A percentile compares a stretch with the other conserved stretches of the same genome.
Evolutionary conservation across 345 rosid genomes (phyloP).

Genomic region (Rhizophora apiculata): DNA sequence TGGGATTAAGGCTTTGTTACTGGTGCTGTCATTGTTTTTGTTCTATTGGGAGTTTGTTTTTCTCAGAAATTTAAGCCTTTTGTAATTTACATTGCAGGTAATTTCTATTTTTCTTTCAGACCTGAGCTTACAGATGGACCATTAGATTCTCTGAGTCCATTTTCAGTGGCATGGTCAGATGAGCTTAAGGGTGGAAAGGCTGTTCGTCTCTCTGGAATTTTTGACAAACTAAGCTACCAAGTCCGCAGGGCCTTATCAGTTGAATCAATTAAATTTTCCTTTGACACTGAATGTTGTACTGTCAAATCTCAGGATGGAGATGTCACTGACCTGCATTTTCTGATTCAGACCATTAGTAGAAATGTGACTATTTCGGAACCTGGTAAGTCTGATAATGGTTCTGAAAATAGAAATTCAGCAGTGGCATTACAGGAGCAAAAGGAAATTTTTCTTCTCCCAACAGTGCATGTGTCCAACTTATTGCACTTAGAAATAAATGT

Average conservation of each 20-base stretch:
- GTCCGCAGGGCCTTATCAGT: conserved; percentile 65
- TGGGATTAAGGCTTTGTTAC: too few species aligned
- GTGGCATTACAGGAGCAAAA: conserved; percentile 73
- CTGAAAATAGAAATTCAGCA: conserved; percentile 39
- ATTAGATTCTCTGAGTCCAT: conserved; percentile 35
- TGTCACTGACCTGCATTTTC: conserved; percentile 62
- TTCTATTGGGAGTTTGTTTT: background rate
- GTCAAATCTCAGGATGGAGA: conserved; percentile 47
- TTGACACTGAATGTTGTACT: conserved; percentile 64
- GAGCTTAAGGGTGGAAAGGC: conserved; percentile 91
- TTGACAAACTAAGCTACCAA: conserved; percentile 74
- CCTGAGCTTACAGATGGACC: conserved; percentile 56
- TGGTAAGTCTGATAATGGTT: conserved; percentile 42
- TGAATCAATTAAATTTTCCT: conserved; percentile 54
- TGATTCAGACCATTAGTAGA: conserved; percentile 67
- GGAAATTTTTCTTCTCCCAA: conserved; percentile 88
- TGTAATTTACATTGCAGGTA: conserved; percentile 54
- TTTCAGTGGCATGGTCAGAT: conserved; percentile 78
- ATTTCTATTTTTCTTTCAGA: conserved; percentile 84
- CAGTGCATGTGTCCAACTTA: conserved; percentile 72
- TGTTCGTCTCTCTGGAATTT: conserved; percentile 73
- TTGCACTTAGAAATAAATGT: conserved; percentile 66
- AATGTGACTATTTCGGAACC: conserved; percentile 67
- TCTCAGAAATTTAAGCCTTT: conserved; percentile 11
- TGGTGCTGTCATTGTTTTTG: background rate